These are phyloP conservation scores for Pisolithus sp. DNA, from an alignment of 768 basidiomycete genomes.

Conservation along the genomic window DNA sequence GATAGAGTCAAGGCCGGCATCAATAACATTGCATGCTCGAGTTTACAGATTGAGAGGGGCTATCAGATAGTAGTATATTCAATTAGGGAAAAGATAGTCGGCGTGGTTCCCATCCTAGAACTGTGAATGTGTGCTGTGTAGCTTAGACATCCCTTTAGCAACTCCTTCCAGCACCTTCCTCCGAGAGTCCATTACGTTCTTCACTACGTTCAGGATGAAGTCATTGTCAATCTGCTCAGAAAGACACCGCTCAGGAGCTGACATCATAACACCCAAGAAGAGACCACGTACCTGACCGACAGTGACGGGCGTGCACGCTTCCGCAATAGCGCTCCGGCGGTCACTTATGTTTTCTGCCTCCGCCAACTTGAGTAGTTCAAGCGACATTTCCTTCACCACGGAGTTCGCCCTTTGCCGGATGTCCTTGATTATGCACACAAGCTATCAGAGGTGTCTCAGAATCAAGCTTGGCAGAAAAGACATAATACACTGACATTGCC, in stretches of 20 bases:
- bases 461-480: background rate
- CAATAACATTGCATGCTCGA: background rate
- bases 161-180: constrained; percentile 68
- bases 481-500: constrained; percentile 46
- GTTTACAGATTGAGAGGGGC: constrained; percentile 24
- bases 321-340: constrained; percentile 44
- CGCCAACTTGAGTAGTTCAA: constrained; percentile 40
- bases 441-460: constrained; percentile 32
- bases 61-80: constrained; percentile 8
- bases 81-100: background rate
- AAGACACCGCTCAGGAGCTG: background rate
- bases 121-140: constrained; percentile 37
- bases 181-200: constrained; percentile 62
- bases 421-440: constrained; percentile 60
- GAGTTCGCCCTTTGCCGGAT: constrained; percentile 48
- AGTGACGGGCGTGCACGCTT: constrained; percentile 41
- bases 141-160: constrained; percentile 59
- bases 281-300: constrained; percentile 27
- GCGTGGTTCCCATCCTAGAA: constrained; percentile 7
- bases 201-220: constrained; percentile 53
- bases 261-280: constrained; percentile 1
- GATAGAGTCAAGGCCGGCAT: background rate
- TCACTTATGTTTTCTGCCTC: constrained; percentile 51
- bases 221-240: constrained; percentile 53
- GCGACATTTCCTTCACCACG: constrained; percentile 54